These are phyloP conservation scores for Athelia psychrophila DNA, from an alignment of 1,284 basidiomycete species.

Conservation along the genomic window DNA sequence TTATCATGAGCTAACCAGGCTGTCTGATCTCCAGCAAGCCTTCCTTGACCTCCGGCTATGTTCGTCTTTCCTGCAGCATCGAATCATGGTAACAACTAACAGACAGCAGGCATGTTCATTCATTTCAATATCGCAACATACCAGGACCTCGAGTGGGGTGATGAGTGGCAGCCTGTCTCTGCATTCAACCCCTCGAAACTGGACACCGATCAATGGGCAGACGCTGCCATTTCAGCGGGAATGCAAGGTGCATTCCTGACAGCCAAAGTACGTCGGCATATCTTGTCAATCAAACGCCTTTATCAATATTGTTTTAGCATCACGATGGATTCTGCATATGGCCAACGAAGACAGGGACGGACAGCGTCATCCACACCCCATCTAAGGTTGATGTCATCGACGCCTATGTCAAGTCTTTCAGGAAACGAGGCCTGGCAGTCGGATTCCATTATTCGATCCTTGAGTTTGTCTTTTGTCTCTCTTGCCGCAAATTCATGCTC, in stretches of 20 bases:
- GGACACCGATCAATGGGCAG: conserved; percentile 9
- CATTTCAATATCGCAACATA: conserved; percentile 11
- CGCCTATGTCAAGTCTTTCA: conserved; percentile 6
- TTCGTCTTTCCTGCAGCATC: no score
- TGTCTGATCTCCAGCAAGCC: conserved; percentile 6
- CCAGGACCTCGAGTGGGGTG: conserved; percentile 10
- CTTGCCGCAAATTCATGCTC: neutral
- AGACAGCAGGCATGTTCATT: conserved; percentile 4
- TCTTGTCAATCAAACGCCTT: neutral
- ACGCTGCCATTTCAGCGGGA: conserved; percentile 4
- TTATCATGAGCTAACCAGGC: neutral
- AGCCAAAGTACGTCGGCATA: conserved; percentile 4
- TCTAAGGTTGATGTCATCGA: conserved; percentile 4
- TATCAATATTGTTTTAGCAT: conserved; percentile 2
- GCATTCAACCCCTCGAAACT: conserved; percentile 8
- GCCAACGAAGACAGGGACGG: conserved; percentile 8
- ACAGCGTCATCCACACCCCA: conserved; percentile 4
- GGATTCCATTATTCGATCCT: conserved; percentile 10
- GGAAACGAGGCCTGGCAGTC: conserved; percentile 6
- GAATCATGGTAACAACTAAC: no score
- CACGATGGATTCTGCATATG: conserved; percentile 11
- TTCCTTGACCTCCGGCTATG: conserved; percentile 9
- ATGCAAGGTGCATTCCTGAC: conserved; percentile 10
- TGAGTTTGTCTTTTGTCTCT: conserved; percentile 1
- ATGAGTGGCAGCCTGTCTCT: conserved; percentile 1